Conservation (phyloP, 108 stramenopile genomes). For the Mediolabrus comicus region DNA sequence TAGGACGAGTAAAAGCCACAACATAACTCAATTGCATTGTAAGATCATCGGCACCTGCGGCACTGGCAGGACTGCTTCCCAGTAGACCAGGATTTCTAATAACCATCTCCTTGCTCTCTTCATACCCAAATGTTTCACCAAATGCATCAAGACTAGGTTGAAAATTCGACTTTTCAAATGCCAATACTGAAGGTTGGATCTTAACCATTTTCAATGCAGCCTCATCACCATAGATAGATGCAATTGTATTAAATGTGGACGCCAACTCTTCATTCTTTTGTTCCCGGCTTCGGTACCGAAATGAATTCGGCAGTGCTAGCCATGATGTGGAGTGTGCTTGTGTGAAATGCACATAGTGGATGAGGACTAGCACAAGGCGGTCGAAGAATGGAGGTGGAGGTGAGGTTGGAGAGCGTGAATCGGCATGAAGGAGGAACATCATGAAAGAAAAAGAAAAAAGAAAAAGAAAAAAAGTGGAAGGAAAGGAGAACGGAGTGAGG, state of each 20-base stretch:
- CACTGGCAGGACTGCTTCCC: constrained; percentile 66
- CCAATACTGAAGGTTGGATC: constrained; percentile 63
- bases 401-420: no score
- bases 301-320: not conserved
- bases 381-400: no score
- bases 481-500: no score
- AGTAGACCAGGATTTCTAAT: constrained; percentile 81
- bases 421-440: no score
- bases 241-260: constrained; percentile 60
- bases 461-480: no score
- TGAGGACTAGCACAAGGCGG: no score
- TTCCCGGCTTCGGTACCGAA: not conserved
- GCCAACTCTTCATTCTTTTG: constrained; percentile 26
- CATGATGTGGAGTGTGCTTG: no score
- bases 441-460: no score
- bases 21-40: constrained; percentile 80
- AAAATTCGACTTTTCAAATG: constrained; percentile 68
- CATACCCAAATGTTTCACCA: constrained; percentile 70
- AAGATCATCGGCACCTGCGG: constrained; percentile 46
- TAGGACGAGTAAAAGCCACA: constrained; percentile 66
- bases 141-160: constrained; percentile 56
- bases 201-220: constrained; percentile 82
- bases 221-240: constrained; percentile 80
- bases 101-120: constrained; percentile 83
- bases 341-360: no score